Evolutionary conservation across 23 red algal species (phyloP).

Genomic region (Cyanidioschyzon merolae): DNA sequence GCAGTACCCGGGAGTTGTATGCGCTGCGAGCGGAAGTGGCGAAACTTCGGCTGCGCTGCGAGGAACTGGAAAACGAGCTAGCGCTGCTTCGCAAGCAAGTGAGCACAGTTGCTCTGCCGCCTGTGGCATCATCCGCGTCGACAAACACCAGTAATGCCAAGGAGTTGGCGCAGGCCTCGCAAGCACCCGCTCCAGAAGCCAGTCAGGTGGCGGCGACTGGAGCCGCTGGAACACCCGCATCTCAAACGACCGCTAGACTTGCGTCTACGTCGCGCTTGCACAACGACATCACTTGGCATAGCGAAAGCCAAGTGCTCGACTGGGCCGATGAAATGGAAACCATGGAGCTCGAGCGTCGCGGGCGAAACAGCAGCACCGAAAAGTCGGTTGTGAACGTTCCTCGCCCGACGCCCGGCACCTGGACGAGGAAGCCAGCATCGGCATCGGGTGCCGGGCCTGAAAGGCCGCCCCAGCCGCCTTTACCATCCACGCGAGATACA

Average conservation of each 20-base stretch:
- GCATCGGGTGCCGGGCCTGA: too few relatives aligned
- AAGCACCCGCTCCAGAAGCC: not conserved
- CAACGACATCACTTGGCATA: not conserved
- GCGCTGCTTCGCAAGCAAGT: not conserved
- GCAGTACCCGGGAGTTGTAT: not conserved
- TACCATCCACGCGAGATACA: too few relatives aligned
- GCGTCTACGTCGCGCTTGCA: not conserved
- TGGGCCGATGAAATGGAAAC: not conserved
- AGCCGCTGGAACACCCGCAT: not conserved
- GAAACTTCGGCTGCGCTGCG: not conserved
- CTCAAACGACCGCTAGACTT: not conserved
- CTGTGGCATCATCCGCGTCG: not conserved
- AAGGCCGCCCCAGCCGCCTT: too few relatives aligned
- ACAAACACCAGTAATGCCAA: too few relatives aligned
- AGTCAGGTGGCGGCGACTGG: not conserved
- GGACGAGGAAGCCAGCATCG: too few relatives aligned
- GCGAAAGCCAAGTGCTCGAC: not conserved
- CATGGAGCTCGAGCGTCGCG: not conserved
- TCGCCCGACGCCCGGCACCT: too few relatives aligned
- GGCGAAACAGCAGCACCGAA: too few relatives aligned
- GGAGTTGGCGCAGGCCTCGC: not conserved
- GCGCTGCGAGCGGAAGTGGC: conserved; percentile 6
- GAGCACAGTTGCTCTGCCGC: not conserved
- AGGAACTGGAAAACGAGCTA: not conserved
- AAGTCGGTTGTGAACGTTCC: too few relatives aligned